phyloP scores from a whole-genome alignment of 2,329 filamentous ascomycete genomes.

The Colletotrichum abscissum region DNA sequence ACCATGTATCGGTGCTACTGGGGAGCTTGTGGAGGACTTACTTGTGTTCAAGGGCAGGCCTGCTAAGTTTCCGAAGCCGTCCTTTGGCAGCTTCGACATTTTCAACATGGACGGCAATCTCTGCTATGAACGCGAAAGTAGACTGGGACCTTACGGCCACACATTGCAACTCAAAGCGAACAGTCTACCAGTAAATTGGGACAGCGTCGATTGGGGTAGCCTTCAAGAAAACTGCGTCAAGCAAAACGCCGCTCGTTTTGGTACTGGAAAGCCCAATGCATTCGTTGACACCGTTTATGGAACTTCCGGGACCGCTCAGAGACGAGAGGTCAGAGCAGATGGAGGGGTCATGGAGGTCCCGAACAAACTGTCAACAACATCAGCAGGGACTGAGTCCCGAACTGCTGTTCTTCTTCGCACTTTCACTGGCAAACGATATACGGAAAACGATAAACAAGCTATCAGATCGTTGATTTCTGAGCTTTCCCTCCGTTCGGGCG shows the following conservation, averaged over 20 bases:
- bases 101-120: conserved; percentile 71
- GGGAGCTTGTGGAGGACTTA: conserved; percentile 69
- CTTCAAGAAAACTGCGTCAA: conserved; percentile 75
- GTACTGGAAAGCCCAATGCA: conserved; percentile 54
- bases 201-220: conserved; percentile 75
- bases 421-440: conserved; percentile 80
- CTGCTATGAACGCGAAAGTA: conserved; percentile 76
- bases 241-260: conserved; percentile 75
- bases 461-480: conserved; percentile 85
- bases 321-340: background rate
- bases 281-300: conserved; percentile 52
- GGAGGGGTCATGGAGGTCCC: background rate
- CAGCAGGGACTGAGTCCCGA: conserved; percentile 47
- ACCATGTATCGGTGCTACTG: conserved; percentile 73
- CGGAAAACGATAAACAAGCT: conserved; percentile 81
- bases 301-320: conserved; percentile 5
- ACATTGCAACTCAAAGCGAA: conserved; percentile 59
- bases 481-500: conserved; percentile 78
- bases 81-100: conserved; percentile 71
- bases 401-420: conserved; percentile 82
- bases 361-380: background rate
- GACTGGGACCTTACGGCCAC: conserved; percentile 76
- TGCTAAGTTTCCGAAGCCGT: conserved; percentile 66
- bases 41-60: conserved; percentile 73
- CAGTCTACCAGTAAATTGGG: conserved; percentile 65